A percentile compares a stretch with the other conserved stretches of the same genome.
phyloP scores from a whole-genome alignment of 495 filamentous ascomycete genomes.

The Xylaria palmicola region DNA sequence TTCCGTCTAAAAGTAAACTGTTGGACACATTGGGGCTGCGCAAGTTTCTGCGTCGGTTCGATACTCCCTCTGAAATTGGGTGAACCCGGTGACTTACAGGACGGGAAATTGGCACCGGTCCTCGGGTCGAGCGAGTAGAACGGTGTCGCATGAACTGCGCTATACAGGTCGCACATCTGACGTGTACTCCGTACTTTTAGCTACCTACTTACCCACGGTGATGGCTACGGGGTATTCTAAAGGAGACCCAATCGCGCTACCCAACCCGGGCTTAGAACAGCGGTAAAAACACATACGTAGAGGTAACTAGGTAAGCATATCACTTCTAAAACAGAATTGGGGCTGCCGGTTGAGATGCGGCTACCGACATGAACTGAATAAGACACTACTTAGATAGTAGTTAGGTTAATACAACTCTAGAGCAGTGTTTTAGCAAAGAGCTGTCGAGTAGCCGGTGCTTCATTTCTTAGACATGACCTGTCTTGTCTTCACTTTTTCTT shows the following conservation, averaged over 20 bases:
- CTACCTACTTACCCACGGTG: no score
- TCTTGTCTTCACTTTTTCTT: background rate
- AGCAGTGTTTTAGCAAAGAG: background rate
- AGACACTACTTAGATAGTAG: background rate
- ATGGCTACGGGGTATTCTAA: no score
- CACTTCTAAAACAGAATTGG: no score
- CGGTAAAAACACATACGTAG: no score
- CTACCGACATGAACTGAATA: no score
- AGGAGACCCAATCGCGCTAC: no score
- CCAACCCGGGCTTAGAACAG: no score
- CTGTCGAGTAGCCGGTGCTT: background rate
- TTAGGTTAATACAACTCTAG: background rate
- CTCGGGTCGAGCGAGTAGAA: background rate
- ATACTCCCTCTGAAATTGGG: background rate
- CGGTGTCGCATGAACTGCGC: background rate
- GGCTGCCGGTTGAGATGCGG: no score
- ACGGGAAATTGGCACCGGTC: background rate
- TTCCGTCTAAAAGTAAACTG: background rate
- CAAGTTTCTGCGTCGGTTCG: background rate
- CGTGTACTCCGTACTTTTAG: background rate
- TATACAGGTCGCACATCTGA: slow-evolving; percentile 1
- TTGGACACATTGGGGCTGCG: background rate
- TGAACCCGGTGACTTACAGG: background rate
- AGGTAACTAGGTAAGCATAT: no score
- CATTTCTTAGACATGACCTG: background rate